Evolutionary conservation across 2,329 filamentous ascomycete species (phyloP), one percentile per base, ranked within the genome.

Genomic region (Ceratocystis alfenasii): DNA sequence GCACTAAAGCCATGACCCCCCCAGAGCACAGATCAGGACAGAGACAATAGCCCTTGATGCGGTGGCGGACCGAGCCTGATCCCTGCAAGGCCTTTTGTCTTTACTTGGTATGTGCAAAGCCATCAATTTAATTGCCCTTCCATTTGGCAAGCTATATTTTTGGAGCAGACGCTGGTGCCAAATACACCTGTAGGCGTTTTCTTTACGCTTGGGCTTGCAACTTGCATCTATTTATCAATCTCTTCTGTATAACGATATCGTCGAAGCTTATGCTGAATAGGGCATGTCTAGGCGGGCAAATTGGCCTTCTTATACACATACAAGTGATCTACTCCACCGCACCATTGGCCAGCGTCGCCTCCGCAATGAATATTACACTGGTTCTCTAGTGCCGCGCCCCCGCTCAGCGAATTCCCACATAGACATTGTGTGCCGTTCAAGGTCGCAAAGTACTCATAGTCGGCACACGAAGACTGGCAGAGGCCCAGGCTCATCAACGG

Each of bases 291-390:
- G 45, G 63, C 63, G 4, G 63, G 63, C 33, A 67, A 25, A 8
- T 45, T 63, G 36, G 66, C 63, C 25, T 67, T 67, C 41, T 63
- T 67, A 25, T 67, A 67, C 15, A 67, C 63, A 60, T 60, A 63
- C 28, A 65, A 65, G 8, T 63, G 20, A 12, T 46, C 53, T 5
- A 20, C 22, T 12, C 66, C 63, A 1, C 63, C 63, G 10, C 63
- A 65, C 66, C 63, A 67, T 22, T 65, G 28, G 10, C 17, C 25
- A 3, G 15, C 12, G 45, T 65, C 62, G 2, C 66, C 66, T 8
- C 45, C 41, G 50, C 63, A 67, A 25, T 57, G 33, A n/a, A 63
- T 1, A 46, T 67, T 63, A 20, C 63, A 67, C 6, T 65, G 30
- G 6, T 59, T 46, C 41, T 62, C 59, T 8, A 65, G 36, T 1